Percentiles rank a stretch among this genome's conserved stretches.
Conservation (phyloP, 2,329 filamentous ascomycete genomes). For the Aureobasidium sp. region DNA sequence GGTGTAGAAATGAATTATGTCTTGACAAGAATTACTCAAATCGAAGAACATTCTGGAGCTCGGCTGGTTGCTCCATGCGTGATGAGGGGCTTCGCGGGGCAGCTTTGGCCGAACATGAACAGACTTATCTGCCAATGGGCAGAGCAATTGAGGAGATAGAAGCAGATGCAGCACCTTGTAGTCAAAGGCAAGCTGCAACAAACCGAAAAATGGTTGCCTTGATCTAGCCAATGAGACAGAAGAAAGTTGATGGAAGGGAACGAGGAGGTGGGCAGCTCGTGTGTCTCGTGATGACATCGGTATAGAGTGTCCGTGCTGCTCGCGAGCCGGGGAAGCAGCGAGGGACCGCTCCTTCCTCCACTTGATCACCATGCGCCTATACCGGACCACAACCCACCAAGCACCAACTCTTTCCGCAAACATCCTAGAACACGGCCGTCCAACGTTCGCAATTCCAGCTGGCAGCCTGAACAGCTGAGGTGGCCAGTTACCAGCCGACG, state of each 20-base stretch:
- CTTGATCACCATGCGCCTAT: background rate
- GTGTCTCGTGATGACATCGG: slow-evolving; percentile 10
- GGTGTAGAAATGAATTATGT: no score
- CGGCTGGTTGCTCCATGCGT: background rate
- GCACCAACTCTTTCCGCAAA: background rate
- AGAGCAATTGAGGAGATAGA: background rate
- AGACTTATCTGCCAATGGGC: background rate
- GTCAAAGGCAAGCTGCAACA: background rate
- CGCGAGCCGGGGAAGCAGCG: background rate
- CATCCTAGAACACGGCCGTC: background rate
- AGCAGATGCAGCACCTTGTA: background rate
- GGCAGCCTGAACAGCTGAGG: background rate
- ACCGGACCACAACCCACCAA: background rate
- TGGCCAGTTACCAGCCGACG: background rate
- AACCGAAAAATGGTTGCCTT: background rate
- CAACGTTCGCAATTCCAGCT: background rate
- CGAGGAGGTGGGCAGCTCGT: background rate
- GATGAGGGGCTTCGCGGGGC: slow-evolving; percentile 8
- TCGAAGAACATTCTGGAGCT: background rate
- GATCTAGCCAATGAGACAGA: background rate
- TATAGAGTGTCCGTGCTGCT: slow-evolving; percentile 3
- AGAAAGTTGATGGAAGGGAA: background rate
- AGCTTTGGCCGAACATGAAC: background rate
- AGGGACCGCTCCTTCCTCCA: background rate
- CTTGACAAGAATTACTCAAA: background rate